Evolutionary conservation across 1,284 basidiomycete genomes (phyloP).

Genomic region (Leccinum fallax): DNA sequence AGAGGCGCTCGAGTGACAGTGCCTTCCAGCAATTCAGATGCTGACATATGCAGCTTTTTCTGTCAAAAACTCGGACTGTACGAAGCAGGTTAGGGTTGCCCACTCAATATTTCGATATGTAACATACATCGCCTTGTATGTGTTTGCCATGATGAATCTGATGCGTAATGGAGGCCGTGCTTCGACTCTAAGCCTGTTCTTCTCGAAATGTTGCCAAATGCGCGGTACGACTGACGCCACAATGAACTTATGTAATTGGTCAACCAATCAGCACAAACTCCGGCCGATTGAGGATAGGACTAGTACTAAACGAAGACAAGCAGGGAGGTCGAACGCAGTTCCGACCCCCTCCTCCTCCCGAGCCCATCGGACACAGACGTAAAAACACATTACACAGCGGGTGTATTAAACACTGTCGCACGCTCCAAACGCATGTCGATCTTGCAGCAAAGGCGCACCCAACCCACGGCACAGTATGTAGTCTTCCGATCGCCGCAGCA

Average conservation of each 20-base stretch:
- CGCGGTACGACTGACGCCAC: no score
- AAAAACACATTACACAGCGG: not conserved
- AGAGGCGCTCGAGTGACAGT: no score
- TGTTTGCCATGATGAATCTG: not conserved
- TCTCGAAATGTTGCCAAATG: no score
- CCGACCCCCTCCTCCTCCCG: no score
- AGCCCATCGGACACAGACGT: not conserved
- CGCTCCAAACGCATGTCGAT: no score
- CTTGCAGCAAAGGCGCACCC: not conserved
- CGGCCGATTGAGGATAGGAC: no score
- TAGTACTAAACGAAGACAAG: no score
- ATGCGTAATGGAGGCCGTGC: not conserved
- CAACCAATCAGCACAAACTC: not conserved
- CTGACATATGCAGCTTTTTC: not conserved
- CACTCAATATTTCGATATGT: not conserved
- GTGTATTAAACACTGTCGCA: no score
- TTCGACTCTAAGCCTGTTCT: no score
- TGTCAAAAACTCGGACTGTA: not conserved
- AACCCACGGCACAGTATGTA: not conserved
- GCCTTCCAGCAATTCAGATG: not conserved
- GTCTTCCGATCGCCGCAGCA: not conserved
- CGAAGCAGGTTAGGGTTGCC: not conserved
- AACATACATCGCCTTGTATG: not conserved
- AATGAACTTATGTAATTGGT: no score
- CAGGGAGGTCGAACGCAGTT: not conserved